These are phyloP conservation scores for Mimosa pudica DNA, from an alignment of 306 rosid genomes.

Conservation along the genomic window DNA sequence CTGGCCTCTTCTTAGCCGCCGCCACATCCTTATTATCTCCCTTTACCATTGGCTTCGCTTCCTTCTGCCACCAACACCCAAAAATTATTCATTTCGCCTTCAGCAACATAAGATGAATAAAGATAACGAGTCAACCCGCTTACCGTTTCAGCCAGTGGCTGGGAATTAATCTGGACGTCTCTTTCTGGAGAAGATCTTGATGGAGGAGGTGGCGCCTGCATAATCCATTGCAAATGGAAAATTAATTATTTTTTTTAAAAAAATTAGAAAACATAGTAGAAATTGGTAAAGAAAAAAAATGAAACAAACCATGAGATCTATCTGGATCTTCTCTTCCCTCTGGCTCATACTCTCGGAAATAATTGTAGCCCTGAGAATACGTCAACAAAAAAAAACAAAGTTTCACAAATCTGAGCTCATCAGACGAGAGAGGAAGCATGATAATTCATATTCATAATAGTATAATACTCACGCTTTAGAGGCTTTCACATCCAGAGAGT, in stretches of 20 bases:
- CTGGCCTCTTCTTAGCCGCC: conserved; percentile 44
- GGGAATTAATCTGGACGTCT: conserved; percentile 55
- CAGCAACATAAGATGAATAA: background rate
- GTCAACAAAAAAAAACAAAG: background rate
- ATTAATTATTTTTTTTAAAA: background rate
- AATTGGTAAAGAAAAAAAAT: background rate
- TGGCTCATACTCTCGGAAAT: conserved; percentile 51
- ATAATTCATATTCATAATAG: no score
- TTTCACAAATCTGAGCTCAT: conserved; percentile 12
- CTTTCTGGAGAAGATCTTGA: conserved; percentile 90
- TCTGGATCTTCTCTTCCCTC: conserved; percentile 78
- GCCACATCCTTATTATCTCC: conserved; percentile 65
- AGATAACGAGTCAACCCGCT: conserved; percentile 46
- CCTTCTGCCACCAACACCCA: conserved; percentile 48
- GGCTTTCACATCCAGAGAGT: conserved; percentile 57
- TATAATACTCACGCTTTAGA: conserved; percentile 73
- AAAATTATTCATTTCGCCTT: background rate
- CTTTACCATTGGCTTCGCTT: conserved; percentile 52
- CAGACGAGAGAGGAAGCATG: no score
- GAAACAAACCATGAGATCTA: conserved; percentile 90
- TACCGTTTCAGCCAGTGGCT: conserved; percentile 65
- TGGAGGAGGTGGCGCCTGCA: conserved; percentile 81
- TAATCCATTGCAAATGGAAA: conserved; percentile 37
- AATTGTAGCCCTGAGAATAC: conserved; percentile 52
- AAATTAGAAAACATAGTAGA: background rate